These are phyloP conservation scores for Helicocarpus griseus DNA, from an alignment of 2,329 filamentous ascomycete genomes.

Conservation along the genomic window DNA sequence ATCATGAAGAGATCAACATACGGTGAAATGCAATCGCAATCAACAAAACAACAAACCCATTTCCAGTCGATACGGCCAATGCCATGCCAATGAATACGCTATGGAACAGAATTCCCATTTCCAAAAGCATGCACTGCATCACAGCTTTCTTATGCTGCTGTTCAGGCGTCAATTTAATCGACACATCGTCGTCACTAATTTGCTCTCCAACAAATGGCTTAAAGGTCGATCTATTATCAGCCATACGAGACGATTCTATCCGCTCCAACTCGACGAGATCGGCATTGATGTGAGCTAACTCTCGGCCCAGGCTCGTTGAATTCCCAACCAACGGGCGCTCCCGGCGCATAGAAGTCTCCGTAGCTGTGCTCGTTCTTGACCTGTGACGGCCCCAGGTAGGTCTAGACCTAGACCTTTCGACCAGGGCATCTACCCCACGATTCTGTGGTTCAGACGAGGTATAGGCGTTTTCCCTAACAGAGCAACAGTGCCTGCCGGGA, in stretches of 20 bases:
- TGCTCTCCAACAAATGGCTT: not conserved
- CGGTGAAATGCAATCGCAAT: constrained; percentile 29
- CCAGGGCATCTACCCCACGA: too few relatives aligned
- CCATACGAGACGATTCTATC: constrained; percentile 15
- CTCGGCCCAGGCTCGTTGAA: constrained; percentile 21
- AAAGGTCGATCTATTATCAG: not conserved
- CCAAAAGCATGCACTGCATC: constrained; percentile 63
- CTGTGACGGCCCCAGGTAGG: not conserved
- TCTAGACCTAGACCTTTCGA: not conserved
- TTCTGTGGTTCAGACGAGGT: not conserved
- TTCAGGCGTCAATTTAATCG: constrained; percentile 15
- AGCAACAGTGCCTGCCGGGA: constrained; percentile 21
- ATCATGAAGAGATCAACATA: constrained; percentile 11
- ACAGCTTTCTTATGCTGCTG: constrained; percentile 52
- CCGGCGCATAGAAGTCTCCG: constrained; percentile 14
- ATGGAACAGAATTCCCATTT: constrained; percentile 71
- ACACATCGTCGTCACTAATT: not conserved
- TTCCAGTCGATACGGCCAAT: constrained; percentile 25
- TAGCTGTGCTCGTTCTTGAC: not conserved
- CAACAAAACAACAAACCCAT: constrained; percentile 24
- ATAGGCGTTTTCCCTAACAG: not conserved
- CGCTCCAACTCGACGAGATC: constrained; percentile 16
- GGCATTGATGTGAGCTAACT: constrained; percentile 20
- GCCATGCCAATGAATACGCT: constrained; percentile 45
- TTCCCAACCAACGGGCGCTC: constrained; percentile 17